A percentile compares a stretch with the other conserved stretches of the same genome.
These are phyloP conservation scores for Cucurbita ficifolia DNA, from an alignment of 306 rosid species.

Conservation along the genomic window DNA sequence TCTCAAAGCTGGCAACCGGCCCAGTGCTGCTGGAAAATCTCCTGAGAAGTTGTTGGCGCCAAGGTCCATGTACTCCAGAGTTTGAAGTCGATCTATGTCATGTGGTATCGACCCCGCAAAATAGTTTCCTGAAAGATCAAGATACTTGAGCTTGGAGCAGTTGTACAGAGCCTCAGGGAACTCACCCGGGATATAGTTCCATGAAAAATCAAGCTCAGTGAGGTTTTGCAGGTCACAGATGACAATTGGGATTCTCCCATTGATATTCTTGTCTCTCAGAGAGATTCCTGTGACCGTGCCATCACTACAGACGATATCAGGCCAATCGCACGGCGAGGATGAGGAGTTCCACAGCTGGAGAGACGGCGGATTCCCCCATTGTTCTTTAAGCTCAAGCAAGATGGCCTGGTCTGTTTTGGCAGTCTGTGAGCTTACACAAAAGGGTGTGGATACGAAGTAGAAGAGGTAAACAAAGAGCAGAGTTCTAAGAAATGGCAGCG, in stretches of 20 bases:
- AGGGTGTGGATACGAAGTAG: conserved; percentile 12
- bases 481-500: conserved; percentile 5
- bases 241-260: conserved; percentile 22
- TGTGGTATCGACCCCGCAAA: conserved; percentile 43
- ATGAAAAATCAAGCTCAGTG: conserved; percentile 26
- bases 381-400: conserved; percentile 34
- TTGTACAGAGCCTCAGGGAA: conserved; percentile 47
- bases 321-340: conserved; percentile 60
- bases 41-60: conserved; percentile 55
- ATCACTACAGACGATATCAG: conserved; percentile 30
- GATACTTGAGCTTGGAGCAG: conserved; percentile 48
- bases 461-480: conserved; percentile 15
- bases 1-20: conserved; percentile 10
- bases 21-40: conserved; percentile 38
- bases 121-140: conserved; percentile 49
- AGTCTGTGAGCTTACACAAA: conserved; percentile 29
- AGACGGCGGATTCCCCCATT: conserved; percentile 49
- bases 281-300: conserved; percentile 27
- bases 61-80: conserved; percentile 33
- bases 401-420: conserved; percentile 17
- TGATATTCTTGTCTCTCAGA: conserved; percentile 24
- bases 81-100: conserved; percentile 27
- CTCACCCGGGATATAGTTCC: conserved; percentile 47
- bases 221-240: conserved; percentile 50
- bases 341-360: conserved; percentile 49